phyloP scores from a whole-genome alignment of 805 yeast genomes.

The Saccharomycopsis fermentans region DNA sequence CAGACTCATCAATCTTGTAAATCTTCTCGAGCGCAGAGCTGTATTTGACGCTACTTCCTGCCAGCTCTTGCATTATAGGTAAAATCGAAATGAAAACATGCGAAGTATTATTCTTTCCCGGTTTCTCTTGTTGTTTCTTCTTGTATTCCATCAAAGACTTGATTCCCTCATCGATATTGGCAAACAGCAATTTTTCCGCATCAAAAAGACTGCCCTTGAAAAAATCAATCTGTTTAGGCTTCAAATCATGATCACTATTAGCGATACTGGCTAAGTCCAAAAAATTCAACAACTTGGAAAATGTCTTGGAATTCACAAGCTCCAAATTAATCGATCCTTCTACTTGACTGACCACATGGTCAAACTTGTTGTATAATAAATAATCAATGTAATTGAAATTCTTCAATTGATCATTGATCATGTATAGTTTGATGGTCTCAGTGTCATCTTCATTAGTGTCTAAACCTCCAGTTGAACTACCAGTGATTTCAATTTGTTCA shows the following conservation, averaged over 20 bases:
- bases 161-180: conserved; percentile 73
- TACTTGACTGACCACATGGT: conserved; percentile 54
- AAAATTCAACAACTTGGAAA: conserved; percentile 14
- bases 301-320: conserved; percentile 39
- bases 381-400: conserved; percentile 30
- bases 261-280: conserved; percentile 17
- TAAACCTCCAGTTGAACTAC: background rate
- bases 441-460: background rate
- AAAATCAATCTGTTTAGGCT: conserved; percentile 45
- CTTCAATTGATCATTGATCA: conserved; percentile 32
- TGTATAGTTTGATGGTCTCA: conserved; percentile 31
- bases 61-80: conserved; percentile 34
- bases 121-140: conserved; percentile 18
- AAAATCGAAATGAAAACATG: conserved; percentile 63
- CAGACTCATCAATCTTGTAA: conserved; percentile 29
- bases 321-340: conserved; percentile 55
- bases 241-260: conserved; percentile 19
- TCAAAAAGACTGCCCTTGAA: conserved; percentile 70
- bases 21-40: conserved; percentile 21
- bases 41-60: conserved; percentile 20
- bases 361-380: conserved; percentile 40
- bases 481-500: conserved; percentile 10
- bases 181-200: conserved; percentile 81
- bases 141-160: conserved; percentile 30
- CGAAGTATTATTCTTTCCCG: conserved; percentile 29